Base-by-base conservation (phyloP, 139 green algal species). In the Coelastrella sp. region DNA sequence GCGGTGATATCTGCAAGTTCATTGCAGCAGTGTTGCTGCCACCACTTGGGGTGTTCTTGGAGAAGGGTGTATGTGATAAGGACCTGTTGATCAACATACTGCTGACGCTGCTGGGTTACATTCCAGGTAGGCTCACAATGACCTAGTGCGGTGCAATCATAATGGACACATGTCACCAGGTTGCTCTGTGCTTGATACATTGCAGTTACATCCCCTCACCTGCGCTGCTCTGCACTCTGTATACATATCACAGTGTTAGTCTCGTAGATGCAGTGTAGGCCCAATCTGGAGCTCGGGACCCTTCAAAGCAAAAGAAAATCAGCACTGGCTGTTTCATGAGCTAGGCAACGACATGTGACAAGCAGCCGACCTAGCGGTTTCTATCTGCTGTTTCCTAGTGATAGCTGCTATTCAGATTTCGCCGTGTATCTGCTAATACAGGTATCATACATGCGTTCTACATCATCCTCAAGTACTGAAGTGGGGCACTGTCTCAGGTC, bases 391-490 rank as follows among this genome's bases (percentile, higher is more conserved):
- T 17, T 22, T 14, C 9, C 12, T 9, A 17, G 63, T 17, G 9
- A 9, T 17, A 70, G 63, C 15, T 70, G 63, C 63, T 70, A 70
- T 15, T 6, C 12, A 70, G 12, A 6, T 15, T 14, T 49, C 7
- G n/a, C 20, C 3, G 9, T 84, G 49, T 25, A 14, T 66, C 57
- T 22, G 3, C 57, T 56, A 1, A 15, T 25, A 22, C 82, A 87
- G 82, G 82, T 27, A 60, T 87, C 20, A 80, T 88, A 8, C 83
- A 88, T 25, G 83, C 83, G 14, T 65, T 88, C 83, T 88, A 88
- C 83, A 88, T 88, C 83, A 88, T 88, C 65, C 20, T 79, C 35
- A 88, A 79, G 35, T 59, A 88, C 35, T 88, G 22, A 87, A 27
- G 63, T 17, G 15, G 63, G 63, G 63, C 63, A 72, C 12, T 17